Base-by-base conservation (phyloP, 1,139 yeast species). In the Pichia sp. region DNA sequence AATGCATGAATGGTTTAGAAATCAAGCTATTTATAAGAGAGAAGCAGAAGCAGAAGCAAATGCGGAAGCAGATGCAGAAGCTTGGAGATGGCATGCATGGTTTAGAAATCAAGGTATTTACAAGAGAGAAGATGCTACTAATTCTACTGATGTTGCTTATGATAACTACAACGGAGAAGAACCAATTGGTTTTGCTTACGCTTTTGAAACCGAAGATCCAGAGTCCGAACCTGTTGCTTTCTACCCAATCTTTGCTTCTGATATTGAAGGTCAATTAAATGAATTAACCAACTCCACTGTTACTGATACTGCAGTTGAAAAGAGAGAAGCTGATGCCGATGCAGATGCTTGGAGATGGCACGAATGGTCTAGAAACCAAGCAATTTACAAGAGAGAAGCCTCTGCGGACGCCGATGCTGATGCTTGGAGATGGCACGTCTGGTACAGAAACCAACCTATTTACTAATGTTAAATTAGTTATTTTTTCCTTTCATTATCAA, bases 271-370 rank as follows among this genome's bases (percentile, higher is more conserved):
- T 4, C 42, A 49, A 41, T 11, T 42, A 5, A 26, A 26, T 3
- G 38, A 44, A 26, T 37, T 7, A 34, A 42, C 11, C 7, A 34
- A 34, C 42, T n/a, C 45, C 8, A 37, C 42, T 41, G 46, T 43
- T 38, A 39, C 45, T 26, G 32, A 33, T 18, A 9, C 28, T 26
- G 11, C 35, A 10, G 44, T 55, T 37, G 43, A 37, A 39, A 57
- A 57, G 43, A 55, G 59, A 42, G 59, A 53, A 33, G 59, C 60
- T 35, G 52, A 45, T 7, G 52, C 53, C 4, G 46, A 45, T 28
- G 45, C 53, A n/a, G 50, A 43, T 7, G 51, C 51, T 34, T 38
- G 46, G 42, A 43, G 43, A 28, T 48, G 45, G 48, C 44, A 39
- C 31, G 30, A 28, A 8, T 25, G 40, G 36, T 34, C 38, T 33